Percentiles rank a stretch among this genome's conserved stretches.
phyloP scores from a whole-genome alignment of 495 filamentous ascomycete genomes.

The Podospora australis region DNA sequence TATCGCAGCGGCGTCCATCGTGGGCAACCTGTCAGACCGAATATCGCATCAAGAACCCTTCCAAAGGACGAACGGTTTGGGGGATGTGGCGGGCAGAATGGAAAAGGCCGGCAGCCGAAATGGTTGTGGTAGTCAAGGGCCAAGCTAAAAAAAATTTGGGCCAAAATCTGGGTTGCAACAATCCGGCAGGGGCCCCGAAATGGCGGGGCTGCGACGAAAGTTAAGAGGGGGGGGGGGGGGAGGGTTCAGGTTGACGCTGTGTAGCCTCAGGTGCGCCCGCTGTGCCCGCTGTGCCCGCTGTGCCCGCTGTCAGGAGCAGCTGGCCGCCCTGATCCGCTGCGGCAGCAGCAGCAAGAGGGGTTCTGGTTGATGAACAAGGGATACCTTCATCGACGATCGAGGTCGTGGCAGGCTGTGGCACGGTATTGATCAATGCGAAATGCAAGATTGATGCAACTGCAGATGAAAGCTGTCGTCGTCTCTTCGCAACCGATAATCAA shows the following conservation, averaged over 20 bases:
- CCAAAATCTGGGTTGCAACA: slow-evolving; percentile 21
- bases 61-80: slow-evolving; percentile 7
- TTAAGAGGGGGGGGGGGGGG: too few species aligned
- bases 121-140: slow-evolving; percentile 17
- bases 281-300: too few species aligned
- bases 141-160: slow-evolving; percentile 32
- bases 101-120: slow-evolving; percentile 15
- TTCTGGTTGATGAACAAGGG: too few species aligned
- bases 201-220: slow-evolving; percentile 24
- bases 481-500: too few species aligned
- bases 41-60: slow-evolving; percentile 25
- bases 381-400: too few species aligned
- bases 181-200: slow-evolving; percentile 12
- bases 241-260: slow-evolving; percentile 16
- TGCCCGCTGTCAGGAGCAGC: too few species aligned
- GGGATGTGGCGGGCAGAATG: slow-evolving; percentile 6
- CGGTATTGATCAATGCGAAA: too few species aligned
- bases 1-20: slow-evolving; percentile 83
- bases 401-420: too few species aligned
- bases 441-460: too few species aligned
- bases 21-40: slow-evolving; percentile 23
- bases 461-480: too few species aligned
- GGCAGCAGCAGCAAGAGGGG: too few species aligned
- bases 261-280: slow-evolving; percentile 8
- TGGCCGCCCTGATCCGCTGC: too few species aligned